Evolutionary conservation across 352 stramenopile species (phyloP), one percentile per base, ranked within the genome.

Genomic region (Phytophthora nicotianae): DNA sequence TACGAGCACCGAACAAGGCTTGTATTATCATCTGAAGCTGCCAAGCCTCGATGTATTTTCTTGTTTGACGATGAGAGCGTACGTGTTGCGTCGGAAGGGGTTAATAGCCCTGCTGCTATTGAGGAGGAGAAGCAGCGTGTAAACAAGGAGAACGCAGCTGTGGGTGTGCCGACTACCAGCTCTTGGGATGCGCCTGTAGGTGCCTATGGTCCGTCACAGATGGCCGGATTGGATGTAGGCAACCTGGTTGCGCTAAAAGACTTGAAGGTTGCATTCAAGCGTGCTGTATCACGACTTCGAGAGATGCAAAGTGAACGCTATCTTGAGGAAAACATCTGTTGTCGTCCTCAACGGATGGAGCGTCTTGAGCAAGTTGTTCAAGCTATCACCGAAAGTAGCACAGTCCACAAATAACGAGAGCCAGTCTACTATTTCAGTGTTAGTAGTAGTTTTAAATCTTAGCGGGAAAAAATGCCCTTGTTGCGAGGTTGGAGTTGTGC

Each of bases 1-100:
- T 99, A 99, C 59, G 96, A 99, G 70, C 86, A 89, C 41, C 75
- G 72, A 32, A 87, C 81, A 11, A 61, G 75, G 1, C 62, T 95
- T 10, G 50, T 95, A 0, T 73, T 81, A 53, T 89, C 85, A 1
- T 78, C 82, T 5, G 71, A 72, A 40, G 81, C 62, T 20, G 42
- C 70, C 0, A 63, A 76, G 8, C 58, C 68, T 26, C 45, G 76
- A 16, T 55, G 52, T 9, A 81, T 96, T 53, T 96, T 96, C 50
- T 58, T 74, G n/a, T 92, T 94, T 58, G 83, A 90, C 45, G 74
- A 85, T 3, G 48, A 78, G 19, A 69, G 21, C 21, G 71, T 82
- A 13, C 50, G 47, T 10, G 65, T 68, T 5, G 70, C 75, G 17
- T 69, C 60, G 10, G 54, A 77, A 45, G 67, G 72, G 14, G 62